Conservation (phyloP, 2,329 filamentous ascomycete genomes). For the Fusarium sp. region DNA sequence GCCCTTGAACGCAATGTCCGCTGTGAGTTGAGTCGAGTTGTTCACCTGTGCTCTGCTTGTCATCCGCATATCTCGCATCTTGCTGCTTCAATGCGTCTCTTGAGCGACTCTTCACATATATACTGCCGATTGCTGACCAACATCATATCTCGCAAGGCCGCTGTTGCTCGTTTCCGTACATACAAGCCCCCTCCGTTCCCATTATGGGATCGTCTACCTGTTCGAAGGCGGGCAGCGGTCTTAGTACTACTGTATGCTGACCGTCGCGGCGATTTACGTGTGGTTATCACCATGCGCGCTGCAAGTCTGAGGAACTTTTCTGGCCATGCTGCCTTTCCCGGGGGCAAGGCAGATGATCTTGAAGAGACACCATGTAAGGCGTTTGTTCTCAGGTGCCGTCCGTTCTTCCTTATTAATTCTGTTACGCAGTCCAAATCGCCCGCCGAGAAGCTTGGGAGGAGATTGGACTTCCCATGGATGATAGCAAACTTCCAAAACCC, state of each 20-base stretch:
- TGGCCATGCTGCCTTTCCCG: constrained; percentile 89
- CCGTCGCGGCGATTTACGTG: constrained; percentile 77
- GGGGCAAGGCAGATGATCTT: constrained; percentile 72
- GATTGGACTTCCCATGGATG: constrained; percentile 83
- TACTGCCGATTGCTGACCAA: constrained; percentile 21
- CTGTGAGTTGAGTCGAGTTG: constrained; percentile 54
- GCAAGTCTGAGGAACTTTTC: constrained; percentile 73
- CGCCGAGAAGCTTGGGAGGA: constrained; percentile 92
- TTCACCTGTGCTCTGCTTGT: neutral
- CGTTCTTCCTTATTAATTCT: neutral
- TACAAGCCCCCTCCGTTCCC: constrained; percentile 70
- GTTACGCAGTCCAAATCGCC: constrained; percentile 76
- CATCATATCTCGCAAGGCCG: constrained; percentile 55
- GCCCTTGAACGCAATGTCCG: constrained; percentile 62
- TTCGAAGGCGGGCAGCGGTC: constrained; percentile 81
- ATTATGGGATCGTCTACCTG: constrained; percentile 68
- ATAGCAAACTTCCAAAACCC: constrained; percentile 74
- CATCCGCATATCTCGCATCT: neutral
- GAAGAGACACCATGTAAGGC: constrained; percentile 68
- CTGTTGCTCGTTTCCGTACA: constrained; percentile 67
- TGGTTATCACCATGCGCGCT: constrained; percentile 75
- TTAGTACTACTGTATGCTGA: constrained; percentile 90
- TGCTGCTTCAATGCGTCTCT: constrained; percentile 22
- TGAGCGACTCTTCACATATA: constrained; percentile 3
- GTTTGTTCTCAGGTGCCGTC: neutral